phyloP scores from a whole-genome alignment of 2,329 filamentous ascomycete species.

The Paecilomyces sp. region DNA sequence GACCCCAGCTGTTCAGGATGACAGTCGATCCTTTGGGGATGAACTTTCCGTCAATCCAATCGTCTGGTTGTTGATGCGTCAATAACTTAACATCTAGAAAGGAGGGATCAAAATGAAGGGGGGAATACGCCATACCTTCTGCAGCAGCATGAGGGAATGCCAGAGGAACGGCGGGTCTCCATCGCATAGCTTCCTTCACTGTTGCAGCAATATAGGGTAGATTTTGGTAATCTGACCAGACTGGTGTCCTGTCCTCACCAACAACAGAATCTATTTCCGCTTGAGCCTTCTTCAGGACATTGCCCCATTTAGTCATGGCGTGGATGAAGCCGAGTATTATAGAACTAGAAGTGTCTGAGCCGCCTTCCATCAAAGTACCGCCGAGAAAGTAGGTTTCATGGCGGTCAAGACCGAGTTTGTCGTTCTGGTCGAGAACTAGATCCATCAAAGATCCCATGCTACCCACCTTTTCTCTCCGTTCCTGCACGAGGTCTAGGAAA shows the following conservation, averaged over 20 bases:
- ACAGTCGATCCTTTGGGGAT: conserved; percentile 43
- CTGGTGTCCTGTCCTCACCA: conserved; percentile 41
- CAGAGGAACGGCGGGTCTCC: conserved; percentile 49
- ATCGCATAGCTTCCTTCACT: conserved; percentile 52
- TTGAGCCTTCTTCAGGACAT: conserved; percentile 28
- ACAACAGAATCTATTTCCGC: conserved; percentile 46
- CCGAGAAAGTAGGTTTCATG: conserved; percentile 36
- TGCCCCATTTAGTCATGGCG: conserved; percentile 40
- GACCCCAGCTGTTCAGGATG: conserved; percentile 37
- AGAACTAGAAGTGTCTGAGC: conserved; percentile 33
- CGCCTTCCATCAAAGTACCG: conserved; percentile 34
- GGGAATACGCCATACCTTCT: conserved; percentile 10
- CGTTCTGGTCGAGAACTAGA: conserved; percentile 37
- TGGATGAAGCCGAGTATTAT: conserved; percentile 30
- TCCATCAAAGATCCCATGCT: conserved; percentile 33
- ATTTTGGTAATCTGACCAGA: conserved; percentile 40
- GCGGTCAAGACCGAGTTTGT: conserved; percentile 22
- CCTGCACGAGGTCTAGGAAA: conserved; percentile 25
- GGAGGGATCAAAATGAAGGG: neutral
- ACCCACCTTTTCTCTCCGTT: conserved; percentile 19
- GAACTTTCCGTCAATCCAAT: conserved; percentile 34
- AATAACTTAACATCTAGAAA: no score
- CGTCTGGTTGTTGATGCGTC: conserved; percentile 17
- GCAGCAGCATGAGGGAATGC: conserved; percentile 43
- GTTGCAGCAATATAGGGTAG: conserved; percentile 50